phyloP scores from a whole-genome alignment of 306 rosid genomes.

The Lagenaria siceraria region DNA sequence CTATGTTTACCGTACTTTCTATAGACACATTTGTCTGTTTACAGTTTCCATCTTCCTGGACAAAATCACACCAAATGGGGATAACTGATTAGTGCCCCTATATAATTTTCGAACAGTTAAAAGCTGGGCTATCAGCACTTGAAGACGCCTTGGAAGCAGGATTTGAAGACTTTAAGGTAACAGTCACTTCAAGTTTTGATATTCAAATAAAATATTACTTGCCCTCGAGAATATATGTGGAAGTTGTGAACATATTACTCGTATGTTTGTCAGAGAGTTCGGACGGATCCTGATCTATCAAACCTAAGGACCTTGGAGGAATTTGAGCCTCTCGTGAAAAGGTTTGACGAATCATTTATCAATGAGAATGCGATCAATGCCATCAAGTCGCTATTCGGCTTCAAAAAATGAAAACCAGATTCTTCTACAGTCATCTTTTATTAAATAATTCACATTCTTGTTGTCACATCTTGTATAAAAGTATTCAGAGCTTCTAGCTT shows the following conservation, averaged over 20 bases:
- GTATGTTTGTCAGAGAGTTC: constrained; percentile 58
- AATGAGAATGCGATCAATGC: constrained; percentile 95
- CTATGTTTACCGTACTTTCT: neutral
- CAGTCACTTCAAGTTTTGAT: neutral
- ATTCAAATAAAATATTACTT: neutral
- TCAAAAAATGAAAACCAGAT: constrained; percentile 39
- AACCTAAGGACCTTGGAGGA: constrained; percentile 41
- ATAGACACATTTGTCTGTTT: neutral
- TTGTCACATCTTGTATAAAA: neutral
- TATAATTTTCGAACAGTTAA: constrained; percentile 27
- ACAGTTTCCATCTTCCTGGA: constrained; percentile 10
- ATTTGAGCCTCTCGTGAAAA: constrained; percentile 55
- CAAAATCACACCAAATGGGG: neutral
- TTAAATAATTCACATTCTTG: neutral
- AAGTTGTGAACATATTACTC: constrained; percentile 11
- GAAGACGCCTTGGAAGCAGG: constrained; percentile 78
- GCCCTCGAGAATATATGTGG: neutral
- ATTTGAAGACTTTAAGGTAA: constrained; percentile 94
- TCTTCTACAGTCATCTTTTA: neutral
- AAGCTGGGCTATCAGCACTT: constrained; percentile 92
- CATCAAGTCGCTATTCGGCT: constrained; percentile 80
- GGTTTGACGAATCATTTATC: constrained; percentile 85
- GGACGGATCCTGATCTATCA: constrained; percentile 82
- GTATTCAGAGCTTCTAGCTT: neutral
- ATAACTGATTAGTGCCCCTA: neutral